A percentile compares a stretch with the other conserved stretches of the same genome.
Conservation (phyloP, 495 filamentous ascomycete genomes). For the Penicillium atrosanguineum region DNA sequence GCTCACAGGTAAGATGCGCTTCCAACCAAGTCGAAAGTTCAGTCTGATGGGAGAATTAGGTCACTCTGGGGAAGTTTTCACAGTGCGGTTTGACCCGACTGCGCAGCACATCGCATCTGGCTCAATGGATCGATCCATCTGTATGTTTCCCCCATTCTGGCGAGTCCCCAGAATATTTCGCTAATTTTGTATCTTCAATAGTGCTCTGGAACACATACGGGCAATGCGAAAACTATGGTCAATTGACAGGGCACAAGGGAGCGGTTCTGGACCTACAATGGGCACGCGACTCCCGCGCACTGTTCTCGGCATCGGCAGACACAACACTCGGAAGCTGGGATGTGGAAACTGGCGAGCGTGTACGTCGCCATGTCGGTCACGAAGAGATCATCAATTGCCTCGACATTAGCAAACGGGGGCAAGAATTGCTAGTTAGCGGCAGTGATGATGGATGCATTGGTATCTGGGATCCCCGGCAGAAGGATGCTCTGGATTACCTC, state of each 20-base stretch:
- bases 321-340: constrained; percentile 94
- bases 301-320: constrained; percentile 94
- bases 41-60: constrained; percentile 37
- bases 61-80: constrained; percentile 80
- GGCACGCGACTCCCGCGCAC: constrained; percentile 86
- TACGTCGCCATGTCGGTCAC: constrained; percentile 88
- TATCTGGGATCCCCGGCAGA: constrained; percentile 95
- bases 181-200: constrained; percentile 29
- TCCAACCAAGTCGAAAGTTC: neutral
- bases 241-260: constrained; percentile 81
- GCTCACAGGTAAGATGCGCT: constrained; percentile 61
- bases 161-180: neutral
- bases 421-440: constrained; percentile 83
- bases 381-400: constrained; percentile 91
- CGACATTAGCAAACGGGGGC: constrained; percentile 81
- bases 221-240: constrained; percentile 88
- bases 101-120: constrained; percentile 90
- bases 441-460: constrained; percentile 93
- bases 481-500: constrained; percentile 81
- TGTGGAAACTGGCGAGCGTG: constrained; percentile 77
- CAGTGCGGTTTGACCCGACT: constrained; percentile 84
- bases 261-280: constrained; percentile 91
- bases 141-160: constrained; percentile 48
- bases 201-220: constrained; percentile 93
- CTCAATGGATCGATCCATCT: constrained; percentile 89